Conservation (phyloP, 805 yeast species). For the Saccharomycopsis microspora region DNA sequence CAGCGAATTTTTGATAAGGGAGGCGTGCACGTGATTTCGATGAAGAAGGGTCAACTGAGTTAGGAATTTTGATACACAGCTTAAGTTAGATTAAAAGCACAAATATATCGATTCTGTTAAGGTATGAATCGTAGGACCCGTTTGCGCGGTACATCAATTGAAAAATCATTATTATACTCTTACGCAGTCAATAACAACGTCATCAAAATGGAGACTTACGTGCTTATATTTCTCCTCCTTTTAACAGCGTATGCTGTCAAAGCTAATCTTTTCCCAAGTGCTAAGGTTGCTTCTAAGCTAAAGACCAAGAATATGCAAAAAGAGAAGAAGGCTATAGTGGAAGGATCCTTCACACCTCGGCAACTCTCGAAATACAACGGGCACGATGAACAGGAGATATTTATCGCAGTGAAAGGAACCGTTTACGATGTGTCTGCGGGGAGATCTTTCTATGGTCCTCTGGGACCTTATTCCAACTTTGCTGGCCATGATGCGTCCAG, state of each 20-base stretch:
- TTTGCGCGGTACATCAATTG: no score
- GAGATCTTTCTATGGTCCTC: constrained; percentile 85
- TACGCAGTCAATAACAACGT: no score
- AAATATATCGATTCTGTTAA: no score
- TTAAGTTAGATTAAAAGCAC: no score
- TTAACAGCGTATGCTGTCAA: constrained; percentile 5
- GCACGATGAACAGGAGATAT: constrained; percentile 64
- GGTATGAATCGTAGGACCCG: no score
- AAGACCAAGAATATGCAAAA: not conserved
- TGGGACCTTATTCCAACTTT: constrained; percentile 88
- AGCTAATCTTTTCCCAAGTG: constrained; percentile 2
- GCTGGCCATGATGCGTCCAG: constrained; percentile 95
- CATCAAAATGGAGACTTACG: constrained; percentile 2
- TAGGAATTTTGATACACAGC: not conserved
- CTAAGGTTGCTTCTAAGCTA: not conserved
- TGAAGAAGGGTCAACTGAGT: not conserved
- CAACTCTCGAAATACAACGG: constrained; percentile 74
- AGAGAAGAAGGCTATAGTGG: constrained; percentile 27
- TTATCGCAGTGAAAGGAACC: constrained; percentile 73
- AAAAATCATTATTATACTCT: no score
- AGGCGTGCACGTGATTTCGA: not conserved
- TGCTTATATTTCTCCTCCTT: not conserved
- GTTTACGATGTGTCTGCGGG: constrained; percentile 80
- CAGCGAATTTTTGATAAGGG: not conserved
- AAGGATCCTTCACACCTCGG: constrained; percentile 56